Percentiles rank a stretch among this genome's conserved stretches.
These are phyloP conservation scores for Rachicladosporium sp. DNA, from an alignment of 2,329 filamentous ascomycete genomes.

Conservation along the genomic window DNA sequence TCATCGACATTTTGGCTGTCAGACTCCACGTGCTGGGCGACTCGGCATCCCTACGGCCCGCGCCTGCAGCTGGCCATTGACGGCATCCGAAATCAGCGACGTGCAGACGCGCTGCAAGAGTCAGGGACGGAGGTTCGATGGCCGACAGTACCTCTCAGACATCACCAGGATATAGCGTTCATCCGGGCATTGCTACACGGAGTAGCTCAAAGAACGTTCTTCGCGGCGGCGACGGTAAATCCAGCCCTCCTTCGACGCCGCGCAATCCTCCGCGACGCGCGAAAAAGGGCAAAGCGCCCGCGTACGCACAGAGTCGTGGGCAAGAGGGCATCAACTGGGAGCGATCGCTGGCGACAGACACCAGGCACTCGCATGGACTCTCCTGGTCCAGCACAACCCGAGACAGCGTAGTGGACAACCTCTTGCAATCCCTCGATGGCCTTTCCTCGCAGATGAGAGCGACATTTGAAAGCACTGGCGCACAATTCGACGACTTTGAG, in stretches of 20 bases:
- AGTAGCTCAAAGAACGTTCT: too few species aligned
- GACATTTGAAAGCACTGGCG: conserved; percentile 5
- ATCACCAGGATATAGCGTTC: too few species aligned
- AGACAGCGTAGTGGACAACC: conserved; percentile 88
- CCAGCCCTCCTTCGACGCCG: conserved; percentile 1
- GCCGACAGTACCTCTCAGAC: too few species aligned
- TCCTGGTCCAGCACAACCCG: conserved; percentile 69
- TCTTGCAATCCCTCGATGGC: conserved; percentile 86
- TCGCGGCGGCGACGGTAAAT: neutral
- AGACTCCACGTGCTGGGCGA: too few species aligned
- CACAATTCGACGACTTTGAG: conserved; percentile 6
- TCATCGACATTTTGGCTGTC: too few species aligned
- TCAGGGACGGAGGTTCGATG: too few species aligned
- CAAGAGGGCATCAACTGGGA: too few species aligned
- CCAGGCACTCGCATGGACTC: conserved; percentile 63
- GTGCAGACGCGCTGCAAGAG: too few species aligned
- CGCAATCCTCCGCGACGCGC: conserved; percentile 1
- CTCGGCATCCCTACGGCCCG: too few species aligned
- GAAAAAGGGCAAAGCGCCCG: conserved; percentile 5
- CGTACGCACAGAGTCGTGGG: neutral
- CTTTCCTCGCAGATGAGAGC: conserved; percentile 36
- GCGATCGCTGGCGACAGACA: neutral
- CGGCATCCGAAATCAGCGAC: too few species aligned
- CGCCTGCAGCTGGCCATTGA: too few species aligned
- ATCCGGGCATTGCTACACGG: too few species aligned